Evolutionary conservation across 495 filamentous ascomycete species (phyloP).

Genomic region (Lasiosphaeris hirsuta): DNA sequence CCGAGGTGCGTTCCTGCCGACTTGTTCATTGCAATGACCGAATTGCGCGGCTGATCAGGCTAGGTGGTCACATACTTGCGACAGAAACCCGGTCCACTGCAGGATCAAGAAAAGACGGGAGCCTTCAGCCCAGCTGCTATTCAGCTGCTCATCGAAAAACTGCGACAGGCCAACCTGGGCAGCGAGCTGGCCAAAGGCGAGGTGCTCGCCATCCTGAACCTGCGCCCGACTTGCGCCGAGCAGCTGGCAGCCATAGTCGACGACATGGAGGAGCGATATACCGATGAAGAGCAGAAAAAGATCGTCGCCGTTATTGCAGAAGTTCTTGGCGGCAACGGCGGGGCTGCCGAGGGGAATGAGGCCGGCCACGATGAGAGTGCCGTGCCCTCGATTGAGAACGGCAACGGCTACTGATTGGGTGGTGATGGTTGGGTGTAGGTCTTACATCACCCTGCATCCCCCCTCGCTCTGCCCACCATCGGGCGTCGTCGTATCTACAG

Average conservation of each 20-base stretch:
- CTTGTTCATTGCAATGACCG: not conserved
- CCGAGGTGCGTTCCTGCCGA: slow-evolving; percentile 19
- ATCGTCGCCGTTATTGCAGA: slow-evolving; percentile 42
- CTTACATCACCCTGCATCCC: slow-evolving; percentile 38
- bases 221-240: slow-evolving; percentile 36
- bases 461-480: slow-evolving; percentile 45
- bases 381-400: slow-evolving; percentile 33
- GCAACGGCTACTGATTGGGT: slow-evolving; percentile 2
- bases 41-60: not conserved
- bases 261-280: slow-evolving; percentile 44
- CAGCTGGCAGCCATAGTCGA: slow-evolving; percentile 42
- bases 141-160: slow-evolving; percentile 32
- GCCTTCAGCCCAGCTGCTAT: slow-evolving; percentile 33
- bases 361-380: slow-evolving; percentile 17
- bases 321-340: slow-evolving; percentile 35
- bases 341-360: slow-evolving; percentile 19
- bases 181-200: slow-evolving; percentile 46
- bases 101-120: slow-evolving; percentile 38
- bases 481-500: slow-evolving; percentile 54
- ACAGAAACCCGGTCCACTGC: slow-evolving; percentile 39
- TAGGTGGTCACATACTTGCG: slow-evolving; percentile 41
- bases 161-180: slow-evolving; percentile 27
- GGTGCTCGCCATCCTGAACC: slow-evolving; percentile 43
- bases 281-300: slow-evolving; percentile 38
- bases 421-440: too few relatives aligned